phyloP scores from a whole-genome alignment of 1,284 basidiomycete species.

The Melampsora medusae region DNA sequence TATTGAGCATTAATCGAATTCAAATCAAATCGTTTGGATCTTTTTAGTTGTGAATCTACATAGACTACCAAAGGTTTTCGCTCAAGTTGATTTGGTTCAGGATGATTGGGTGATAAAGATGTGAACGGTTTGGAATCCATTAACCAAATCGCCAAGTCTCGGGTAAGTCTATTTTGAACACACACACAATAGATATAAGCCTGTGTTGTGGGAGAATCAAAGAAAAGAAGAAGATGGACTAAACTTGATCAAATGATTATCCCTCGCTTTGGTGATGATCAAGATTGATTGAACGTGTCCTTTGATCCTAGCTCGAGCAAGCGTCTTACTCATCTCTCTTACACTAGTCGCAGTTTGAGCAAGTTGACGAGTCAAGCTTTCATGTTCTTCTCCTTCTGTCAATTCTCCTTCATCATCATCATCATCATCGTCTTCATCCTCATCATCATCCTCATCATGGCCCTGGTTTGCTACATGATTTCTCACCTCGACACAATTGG shows the following conservation, averaged over 20 bases:
- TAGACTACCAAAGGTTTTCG: conserved; percentile 58
- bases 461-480: conserved; percentile 39
- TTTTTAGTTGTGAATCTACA: conserved; percentile 88
- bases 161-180: conserved; percentile 68
- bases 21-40: conserved; percentile 90
- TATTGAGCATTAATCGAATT: conserved; percentile 79
- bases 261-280: conserved; percentile 95
- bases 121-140: conserved; percentile 60
- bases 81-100: not conserved
- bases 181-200: not conserved
- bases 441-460: conserved; percentile 37
- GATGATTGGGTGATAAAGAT: not conserved
- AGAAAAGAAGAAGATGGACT: not conserved
- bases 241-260: conserved; percentile 78
- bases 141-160: conserved; percentile 86
- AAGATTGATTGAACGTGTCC: conserved; percentile 88
- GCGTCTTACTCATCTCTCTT: conserved; percentile 36
- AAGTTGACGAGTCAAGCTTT: conserved; percentile 38
- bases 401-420: conserved; percentile 19
- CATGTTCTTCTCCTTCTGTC: conserved; percentile 19
- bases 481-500: not conserved
- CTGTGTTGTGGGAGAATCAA: not conserved
- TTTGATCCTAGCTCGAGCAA: conserved; percentile 85
- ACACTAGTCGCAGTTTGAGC: conserved; percentile 28
- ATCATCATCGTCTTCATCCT: conserved; percentile 14